phyloP scores from a whole-genome alignment of 1,284 basidiomycete genomes.

The Kalmanozyma brasiliensis region DNA sequence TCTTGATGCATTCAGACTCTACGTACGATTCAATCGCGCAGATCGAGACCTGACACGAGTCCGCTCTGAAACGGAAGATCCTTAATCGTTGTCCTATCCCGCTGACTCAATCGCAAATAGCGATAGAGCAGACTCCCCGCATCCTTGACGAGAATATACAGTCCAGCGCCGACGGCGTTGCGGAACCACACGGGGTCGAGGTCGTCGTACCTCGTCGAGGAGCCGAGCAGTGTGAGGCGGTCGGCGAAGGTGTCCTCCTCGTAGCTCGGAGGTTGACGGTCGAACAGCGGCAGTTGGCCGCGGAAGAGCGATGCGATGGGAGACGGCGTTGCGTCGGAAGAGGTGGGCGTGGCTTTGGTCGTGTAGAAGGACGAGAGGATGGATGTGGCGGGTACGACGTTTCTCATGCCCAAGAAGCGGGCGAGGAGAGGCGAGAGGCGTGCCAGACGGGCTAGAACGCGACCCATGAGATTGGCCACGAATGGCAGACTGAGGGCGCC shows the following conservation, averaged over 20 bases:
- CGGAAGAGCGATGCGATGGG: conserved; percentile 33
- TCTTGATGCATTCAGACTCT: too few relatives aligned
- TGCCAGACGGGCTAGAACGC: conserved; percentile 37
- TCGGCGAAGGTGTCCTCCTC: conserved; percentile 7
- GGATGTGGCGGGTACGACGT: conserved; percentile 8
- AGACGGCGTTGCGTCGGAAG: conserved; percentile 10
- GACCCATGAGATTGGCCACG: conserved; percentile 54
- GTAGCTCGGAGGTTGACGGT: not conserved
- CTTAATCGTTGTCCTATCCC: conserved; percentile 41
- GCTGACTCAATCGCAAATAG: conserved; percentile 50
- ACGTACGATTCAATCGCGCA: conserved; percentile 16
- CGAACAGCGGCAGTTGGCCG: conserved; percentile 25
- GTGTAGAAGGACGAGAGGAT: conserved; percentile 32
- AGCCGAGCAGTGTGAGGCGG: conserved; percentile 16
- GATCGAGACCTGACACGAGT: conserved; percentile 44
- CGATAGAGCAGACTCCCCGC: conserved; percentile 46
- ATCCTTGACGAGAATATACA: conserved; percentile 60
- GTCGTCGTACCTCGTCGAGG: conserved; percentile 42
- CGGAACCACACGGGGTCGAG: conserved; percentile 64
- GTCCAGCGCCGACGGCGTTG: conserved; percentile 56
- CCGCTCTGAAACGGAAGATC: conserved; percentile 57
- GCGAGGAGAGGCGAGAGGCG: conserved; percentile 27
- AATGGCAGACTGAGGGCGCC: conserved; percentile 59
- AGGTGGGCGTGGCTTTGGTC: conserved; percentile 20
- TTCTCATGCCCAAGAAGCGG: conserved; percentile 43